Evolutionary conservation across 805 yeast genomes (phyloP).

Genomic region (Candida incommunis): DNA sequence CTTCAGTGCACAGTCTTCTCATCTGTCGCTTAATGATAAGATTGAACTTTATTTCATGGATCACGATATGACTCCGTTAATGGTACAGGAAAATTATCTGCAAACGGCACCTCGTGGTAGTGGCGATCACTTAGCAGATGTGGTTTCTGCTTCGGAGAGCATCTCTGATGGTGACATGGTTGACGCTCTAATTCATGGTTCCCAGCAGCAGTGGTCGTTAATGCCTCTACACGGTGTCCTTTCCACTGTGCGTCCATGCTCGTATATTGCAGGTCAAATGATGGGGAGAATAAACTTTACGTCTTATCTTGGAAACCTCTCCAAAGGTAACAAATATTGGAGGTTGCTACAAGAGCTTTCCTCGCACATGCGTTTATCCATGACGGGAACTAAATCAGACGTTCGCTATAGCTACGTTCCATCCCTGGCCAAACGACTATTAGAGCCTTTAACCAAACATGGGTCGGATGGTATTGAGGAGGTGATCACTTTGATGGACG

Average conservation of each 20-base stretch:
- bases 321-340: conserved; percentile 64
- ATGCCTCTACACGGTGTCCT: conserved; percentile 82
- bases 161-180: conserved; percentile 77
- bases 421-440: conserved; percentile 38
- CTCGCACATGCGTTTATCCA: conserved; percentile 69
- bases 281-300: conserved; percentile 66
- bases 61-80: conserved; percentile 84
- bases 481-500: conserved; percentile 64
- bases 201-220: conserved; percentile 89
- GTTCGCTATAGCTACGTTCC: conserved; percentile 69
- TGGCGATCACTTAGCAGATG: conserved; percentile 42
- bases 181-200: conserved; percentile 68
- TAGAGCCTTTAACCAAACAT: conserved; percentile 36
- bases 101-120: conserved; percentile 36
- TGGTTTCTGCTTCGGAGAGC: conserved; percentile 71
- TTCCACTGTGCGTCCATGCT: conserved; percentile 73
- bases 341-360: conserved; percentile 78
- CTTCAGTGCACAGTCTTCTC: conserved; percentile 25
- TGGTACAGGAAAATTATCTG: conserved; percentile 91
- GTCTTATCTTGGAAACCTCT: conserved; percentile 79
- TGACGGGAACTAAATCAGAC: conserved; percentile 62
- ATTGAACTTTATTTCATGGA: conserved; percentile 87
- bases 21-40: conserved; percentile 51
- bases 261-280: conserved; percentile 56
- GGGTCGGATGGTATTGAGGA: conserved; percentile 53